These are phyloP conservation scores for Phytophthora europaea DNA, from an alignment of 352 stramenopile genomes.

Conservation along the genomic window DNA sequence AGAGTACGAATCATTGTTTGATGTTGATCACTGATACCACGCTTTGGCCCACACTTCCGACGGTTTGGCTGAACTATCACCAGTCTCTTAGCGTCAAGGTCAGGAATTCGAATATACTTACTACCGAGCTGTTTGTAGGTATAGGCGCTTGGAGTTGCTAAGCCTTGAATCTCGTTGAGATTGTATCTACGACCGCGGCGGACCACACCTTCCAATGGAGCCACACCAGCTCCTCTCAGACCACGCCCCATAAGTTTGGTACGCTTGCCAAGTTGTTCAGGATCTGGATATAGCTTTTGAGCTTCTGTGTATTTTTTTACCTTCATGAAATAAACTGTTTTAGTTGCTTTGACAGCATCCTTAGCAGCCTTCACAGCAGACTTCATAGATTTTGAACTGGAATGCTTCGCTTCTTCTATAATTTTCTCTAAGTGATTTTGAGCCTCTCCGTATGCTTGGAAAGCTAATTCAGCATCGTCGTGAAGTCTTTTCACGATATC, in stretches of 20 bases:
- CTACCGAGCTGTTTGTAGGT: no score
- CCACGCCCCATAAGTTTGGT: not conserved
- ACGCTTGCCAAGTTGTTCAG: no score
- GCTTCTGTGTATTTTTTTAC: no score
- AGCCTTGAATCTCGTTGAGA: constrained; percentile 2
- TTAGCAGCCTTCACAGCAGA: not conserved
- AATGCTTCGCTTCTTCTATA: not conserved
- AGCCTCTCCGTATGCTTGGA: no score
- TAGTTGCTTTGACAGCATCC: no score
- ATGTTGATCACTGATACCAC: constrained; percentile 12
- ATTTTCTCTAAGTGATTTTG: no score
- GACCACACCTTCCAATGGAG: not conserved
- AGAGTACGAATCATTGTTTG: constrained; percentile 14
- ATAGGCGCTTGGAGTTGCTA: not conserved
- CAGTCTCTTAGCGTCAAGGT: constrained; percentile 26
- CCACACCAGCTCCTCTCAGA: not conserved
- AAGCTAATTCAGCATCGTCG: no score
- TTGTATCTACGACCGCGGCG: not conserved
- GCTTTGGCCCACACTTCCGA: constrained; percentile 5
- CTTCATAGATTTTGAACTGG: not conserved
- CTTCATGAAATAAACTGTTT: no score
- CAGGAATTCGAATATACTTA: not conserved
- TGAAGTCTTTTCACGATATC: not conserved
- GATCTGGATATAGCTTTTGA: not conserved
- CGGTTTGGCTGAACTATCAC: constrained; percentile 20